Conservation (phyloP, 148 eudicot species). For the Polygonum aviculare region DNA sequence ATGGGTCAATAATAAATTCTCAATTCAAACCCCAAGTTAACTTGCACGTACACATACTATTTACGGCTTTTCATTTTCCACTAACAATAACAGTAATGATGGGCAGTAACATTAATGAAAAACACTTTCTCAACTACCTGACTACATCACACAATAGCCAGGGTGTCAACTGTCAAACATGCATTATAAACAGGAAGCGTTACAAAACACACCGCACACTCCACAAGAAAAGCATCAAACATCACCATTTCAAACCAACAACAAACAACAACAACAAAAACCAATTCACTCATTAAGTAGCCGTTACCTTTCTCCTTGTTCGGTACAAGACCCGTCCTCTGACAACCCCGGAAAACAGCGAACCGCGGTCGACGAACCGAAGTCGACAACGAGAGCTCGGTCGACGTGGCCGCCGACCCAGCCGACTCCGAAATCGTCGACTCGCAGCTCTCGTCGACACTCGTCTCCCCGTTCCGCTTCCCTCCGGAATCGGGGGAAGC, state of each 20-base stretch:
- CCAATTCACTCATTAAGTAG: neutral
- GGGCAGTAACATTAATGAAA: no score
- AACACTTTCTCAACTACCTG: neutral
- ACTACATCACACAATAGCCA: no score
- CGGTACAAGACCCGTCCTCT: neutral
- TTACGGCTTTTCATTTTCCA: no score
- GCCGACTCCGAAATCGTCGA: conserved; percentile 7
- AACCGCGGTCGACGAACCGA: neutral
- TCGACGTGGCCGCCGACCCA: neutral
- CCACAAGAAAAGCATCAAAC: neutral
- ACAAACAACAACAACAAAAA: neutral
- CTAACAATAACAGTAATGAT: no score
- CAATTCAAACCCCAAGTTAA: no score
- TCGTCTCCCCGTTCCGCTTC: neutral
- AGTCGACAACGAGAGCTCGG: neutral
- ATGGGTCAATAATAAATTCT: no score
- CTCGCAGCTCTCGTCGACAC: neutral
- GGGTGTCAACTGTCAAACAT: neutral
- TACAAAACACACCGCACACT: neutral
- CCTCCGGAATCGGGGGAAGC: neutral
- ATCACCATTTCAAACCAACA: neutral
- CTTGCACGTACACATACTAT: no score
- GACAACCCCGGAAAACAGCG: neutral
- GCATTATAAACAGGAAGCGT: neutral
- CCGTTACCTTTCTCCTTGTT: conserved; percentile 3